Evolutionary conservation across 2,329 filamentous ascomycete species (phyloP).

Genomic region (Arthrobotrys iridis): DNA sequence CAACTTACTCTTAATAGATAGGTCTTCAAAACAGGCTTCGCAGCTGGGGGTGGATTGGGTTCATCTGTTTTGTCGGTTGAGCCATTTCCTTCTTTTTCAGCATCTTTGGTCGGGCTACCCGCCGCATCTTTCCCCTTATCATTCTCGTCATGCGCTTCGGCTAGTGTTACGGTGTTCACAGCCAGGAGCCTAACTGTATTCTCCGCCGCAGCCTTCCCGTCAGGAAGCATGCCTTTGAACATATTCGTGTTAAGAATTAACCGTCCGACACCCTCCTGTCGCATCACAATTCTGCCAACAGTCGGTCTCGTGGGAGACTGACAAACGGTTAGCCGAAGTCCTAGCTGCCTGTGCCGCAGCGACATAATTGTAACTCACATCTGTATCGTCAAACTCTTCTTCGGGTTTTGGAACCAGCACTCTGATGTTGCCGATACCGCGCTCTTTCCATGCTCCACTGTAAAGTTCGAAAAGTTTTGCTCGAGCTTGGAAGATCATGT

Average conservation of each 20-base stretch:
- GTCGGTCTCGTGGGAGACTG: slow-evolving; percentile 14
- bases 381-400: background rate
- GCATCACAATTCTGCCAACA: slow-evolving; percentile 45
- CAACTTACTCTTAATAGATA: slow-evolving; percentile 43
- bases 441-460: slow-evolving; percentile 43
- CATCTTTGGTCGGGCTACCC: background rate
- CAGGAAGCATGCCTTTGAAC: slow-evolving; percentile 37
- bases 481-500: slow-evolving; percentile 39
- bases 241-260: slow-evolving; percentile 43
- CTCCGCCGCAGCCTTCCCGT: slow-evolving; percentile 9
- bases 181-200: slow-evolving; percentile 44
- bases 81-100: background rate
- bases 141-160: slow-evolving; percentile 18
- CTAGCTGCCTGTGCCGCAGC: background rate
- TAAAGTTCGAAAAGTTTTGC: slow-evolving; percentile 44
- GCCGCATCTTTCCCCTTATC: background rate
- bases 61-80: background rate
- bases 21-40: slow-evolving; percentile 18
- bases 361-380: slow-evolving; percentile 3
- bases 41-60: background rate
- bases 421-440: slow-evolving; percentile 41
- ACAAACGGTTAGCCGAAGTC: background rate
- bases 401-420: slow-evolving; percentile 29
- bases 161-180: slow-evolving; percentile 27
- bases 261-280: slow-evolving; percentile 49